Evolutionary conservation across 108 stramenopile genomes (phyloP).

Genomic region (Cyclotella baltica): DNA sequence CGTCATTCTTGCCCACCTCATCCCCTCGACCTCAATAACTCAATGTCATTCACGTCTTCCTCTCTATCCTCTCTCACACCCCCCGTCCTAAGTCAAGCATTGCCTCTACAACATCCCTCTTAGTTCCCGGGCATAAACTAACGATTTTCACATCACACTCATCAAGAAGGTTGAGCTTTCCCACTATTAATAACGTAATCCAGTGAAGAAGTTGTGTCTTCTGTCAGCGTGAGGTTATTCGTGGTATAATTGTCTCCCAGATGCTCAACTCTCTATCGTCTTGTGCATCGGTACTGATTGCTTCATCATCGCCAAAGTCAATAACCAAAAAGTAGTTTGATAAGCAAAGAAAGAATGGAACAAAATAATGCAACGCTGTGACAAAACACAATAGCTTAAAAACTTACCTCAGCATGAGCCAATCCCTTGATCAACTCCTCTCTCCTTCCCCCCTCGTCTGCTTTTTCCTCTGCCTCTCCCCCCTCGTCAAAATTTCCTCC

Average conservation of each 20-base stretch:
- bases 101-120: constrained; percentile 93
- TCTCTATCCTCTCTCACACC: constrained; percentile 68
- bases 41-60: constrained; percentile 76
- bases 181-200: no score
- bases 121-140: constrained; percentile 92
- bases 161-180: constrained; percentile 92
- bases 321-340: no score
- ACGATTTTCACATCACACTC: constrained; percentile 93
- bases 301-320: constrained; percentile 98
- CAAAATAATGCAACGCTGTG: no score
- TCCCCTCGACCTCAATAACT: constrained; percentile 96
- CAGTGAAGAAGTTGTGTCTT: constrained; percentile 79
- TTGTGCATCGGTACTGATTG: constrained; percentile 46
- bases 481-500: no score
- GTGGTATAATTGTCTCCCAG: constrained; percentile 75
- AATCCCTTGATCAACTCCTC: constrained; percentile 77
- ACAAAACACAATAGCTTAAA: no score
- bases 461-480: no score
- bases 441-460: constrained; percentile 89
- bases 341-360: no score
- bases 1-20: constrained; percentile 82
- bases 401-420: constrained; percentile 98
- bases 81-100: constrained; percentile 93
- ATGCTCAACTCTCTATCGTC: constrained; percentile 60
- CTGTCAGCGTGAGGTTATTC: constrained; percentile 58